Conservation (phyloP, 176 grass and related monocot genomes). For the Panicum miliaceum region DNA sequence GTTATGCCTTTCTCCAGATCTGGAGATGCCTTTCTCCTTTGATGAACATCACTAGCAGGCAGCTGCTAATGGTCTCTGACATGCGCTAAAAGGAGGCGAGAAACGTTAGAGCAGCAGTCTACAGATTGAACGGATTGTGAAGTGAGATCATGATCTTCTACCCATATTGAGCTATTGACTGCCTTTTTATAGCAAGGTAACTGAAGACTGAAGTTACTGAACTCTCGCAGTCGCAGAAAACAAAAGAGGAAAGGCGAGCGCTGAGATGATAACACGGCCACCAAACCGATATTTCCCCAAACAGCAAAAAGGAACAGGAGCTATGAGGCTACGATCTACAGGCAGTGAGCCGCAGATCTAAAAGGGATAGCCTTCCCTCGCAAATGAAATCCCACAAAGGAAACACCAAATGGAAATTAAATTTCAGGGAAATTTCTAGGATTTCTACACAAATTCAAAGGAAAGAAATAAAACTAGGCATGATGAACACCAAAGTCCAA, state of each 20-base stretch:
- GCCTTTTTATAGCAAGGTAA: slow-evolving; percentile 13
- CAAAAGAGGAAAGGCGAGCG: slow-evolving; percentile 42
- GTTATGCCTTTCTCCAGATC: background rate
- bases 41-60: background rate
- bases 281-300: slow-evolving; percentile 13
- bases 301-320: slow-evolving; percentile 33
- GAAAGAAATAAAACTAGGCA: background rate
- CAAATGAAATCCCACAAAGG: background rate
- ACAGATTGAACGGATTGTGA: slow-evolving; percentile 7
- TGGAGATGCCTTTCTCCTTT: slow-evolving; percentile 28
- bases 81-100: background rate
- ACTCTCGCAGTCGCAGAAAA: background rate
- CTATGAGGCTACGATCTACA: background rate
- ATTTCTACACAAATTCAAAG: background rate
- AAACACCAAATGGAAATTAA: background rate
- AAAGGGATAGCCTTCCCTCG: background rate
- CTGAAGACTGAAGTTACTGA: slow-evolving; percentile 9
- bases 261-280: slow-evolving; percentile 15
- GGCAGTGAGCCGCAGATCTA: slow-evolving; percentile 1
- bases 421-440: background rate
- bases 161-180: background rate
- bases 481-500: background rate
- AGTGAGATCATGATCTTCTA: background rate
- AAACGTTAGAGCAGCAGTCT: background rate
- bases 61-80: background rate